Evolutionary conservation across 2,329 filamentous ascomycete species (phyloP).

Genomic region (Fusarium austroafricanum): DNA sequence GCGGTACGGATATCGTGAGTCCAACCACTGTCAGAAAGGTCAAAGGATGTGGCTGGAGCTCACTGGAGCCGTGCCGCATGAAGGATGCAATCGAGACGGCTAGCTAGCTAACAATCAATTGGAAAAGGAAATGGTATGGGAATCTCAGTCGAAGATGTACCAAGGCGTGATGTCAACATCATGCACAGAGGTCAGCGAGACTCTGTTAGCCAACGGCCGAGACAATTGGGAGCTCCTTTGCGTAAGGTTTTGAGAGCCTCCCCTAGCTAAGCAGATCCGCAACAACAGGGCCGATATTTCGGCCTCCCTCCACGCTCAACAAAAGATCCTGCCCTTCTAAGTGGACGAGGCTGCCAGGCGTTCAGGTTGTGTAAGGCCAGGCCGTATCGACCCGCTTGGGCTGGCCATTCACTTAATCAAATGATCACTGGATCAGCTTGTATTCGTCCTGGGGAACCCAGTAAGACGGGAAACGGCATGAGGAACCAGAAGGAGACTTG

Average conservation of each 20-base stretch:
- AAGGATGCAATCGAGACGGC: constrained; percentile 25
- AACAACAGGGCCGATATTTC: constrained; percentile 39
- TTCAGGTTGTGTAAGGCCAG: constrained; percentile 28
- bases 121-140: constrained; percentile 17
- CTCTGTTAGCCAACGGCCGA: constrained; percentile 22
- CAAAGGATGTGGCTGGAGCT: constrained; percentile 46
- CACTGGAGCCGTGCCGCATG: constrained; percentile 43
- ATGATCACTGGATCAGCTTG: constrained; percentile 33
- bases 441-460: constrained; percentile 13
- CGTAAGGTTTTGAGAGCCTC: constrained; percentile 38
- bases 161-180: constrained; percentile 42
- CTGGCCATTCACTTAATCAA: constrained; percentile 22
- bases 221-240: constrained; percentile 26
- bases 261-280: constrained; percentile 36
- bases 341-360: constrained; percentile 30
- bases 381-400: constrained; percentile 5
- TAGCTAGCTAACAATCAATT: constrained; percentile 17
- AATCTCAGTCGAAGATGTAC: constrained; percentile 6
- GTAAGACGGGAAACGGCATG: constrained; percentile 37
- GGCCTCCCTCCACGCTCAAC: constrained; percentile 36
- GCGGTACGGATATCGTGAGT: constrained; percentile 43
- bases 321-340: constrained; percentile 37
- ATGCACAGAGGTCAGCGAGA: constrained; percentile 41
- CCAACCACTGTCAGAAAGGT: constrained; percentile 32
- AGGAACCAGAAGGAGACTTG: constrained; percentile 15